Evolutionary conservation across 257 asterid genomes (phyloP).

Genomic region (Solanum virginianum): DNA sequence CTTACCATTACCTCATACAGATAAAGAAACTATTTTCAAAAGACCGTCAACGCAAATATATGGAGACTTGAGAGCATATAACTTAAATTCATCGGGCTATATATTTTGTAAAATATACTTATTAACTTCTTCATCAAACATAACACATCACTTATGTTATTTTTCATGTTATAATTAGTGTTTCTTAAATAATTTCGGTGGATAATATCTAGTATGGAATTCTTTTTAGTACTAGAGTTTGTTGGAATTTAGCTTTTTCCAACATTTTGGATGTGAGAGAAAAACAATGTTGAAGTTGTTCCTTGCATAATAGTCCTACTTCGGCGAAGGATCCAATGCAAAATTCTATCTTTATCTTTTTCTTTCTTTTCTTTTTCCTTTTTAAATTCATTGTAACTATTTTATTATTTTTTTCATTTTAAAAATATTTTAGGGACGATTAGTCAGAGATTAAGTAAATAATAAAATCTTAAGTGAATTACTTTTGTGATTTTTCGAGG

Average conservation of each 20-base stretch:
- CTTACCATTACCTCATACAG: too few species aligned
- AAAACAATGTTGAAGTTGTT: neutral
- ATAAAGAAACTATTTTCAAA: too few species aligned
- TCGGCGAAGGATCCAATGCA: constrained; percentile 2
- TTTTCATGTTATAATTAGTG: too few species aligned
- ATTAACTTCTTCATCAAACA: too few species aligned
- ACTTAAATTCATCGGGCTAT: too few species aligned
- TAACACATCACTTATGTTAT: too few species aligned
- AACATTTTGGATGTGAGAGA: neutral
- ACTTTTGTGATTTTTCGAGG: neutral
- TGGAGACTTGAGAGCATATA: too few species aligned
- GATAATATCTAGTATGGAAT: too few species aligned
- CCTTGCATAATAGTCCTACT: neutral
- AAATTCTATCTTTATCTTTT: neutral
- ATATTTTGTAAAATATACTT: too few species aligned
- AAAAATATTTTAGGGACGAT: neutral
- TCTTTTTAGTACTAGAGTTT: neutral
- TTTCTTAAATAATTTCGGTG: too few species aligned
- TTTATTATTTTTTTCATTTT: neutral
- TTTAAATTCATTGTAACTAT: neutral
- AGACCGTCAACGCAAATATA: too few species aligned
- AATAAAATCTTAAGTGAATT: neutral
- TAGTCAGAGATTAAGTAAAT: neutral
- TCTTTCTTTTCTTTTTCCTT: neutral
- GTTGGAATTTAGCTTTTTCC: neutral